Conservation (phyloP, 257 asterid genomes). For the Solanum chmielewskii region DNA sequence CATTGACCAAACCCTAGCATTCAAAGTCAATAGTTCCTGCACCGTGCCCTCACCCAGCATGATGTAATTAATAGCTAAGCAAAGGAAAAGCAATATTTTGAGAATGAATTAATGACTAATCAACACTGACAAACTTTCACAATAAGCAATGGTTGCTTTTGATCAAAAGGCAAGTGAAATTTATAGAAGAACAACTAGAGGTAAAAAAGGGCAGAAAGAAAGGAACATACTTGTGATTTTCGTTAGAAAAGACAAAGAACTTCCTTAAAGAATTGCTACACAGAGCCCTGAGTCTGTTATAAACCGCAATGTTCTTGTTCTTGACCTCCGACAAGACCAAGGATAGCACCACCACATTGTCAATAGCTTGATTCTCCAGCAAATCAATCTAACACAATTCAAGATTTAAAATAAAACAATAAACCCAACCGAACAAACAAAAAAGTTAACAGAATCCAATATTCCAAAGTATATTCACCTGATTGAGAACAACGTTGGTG, state of each 20-base stretch:
- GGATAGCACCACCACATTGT: constrained; percentile 82
- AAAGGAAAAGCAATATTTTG: background rate
- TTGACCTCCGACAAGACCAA: constrained; percentile 90
- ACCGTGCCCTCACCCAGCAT: background rate
- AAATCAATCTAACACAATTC: constrained; percentile 60
- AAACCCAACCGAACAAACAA: background rate
- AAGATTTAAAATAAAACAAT: background rate
- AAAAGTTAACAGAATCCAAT: background rate
- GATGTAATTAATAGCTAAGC: background rate
- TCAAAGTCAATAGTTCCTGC: background rate
- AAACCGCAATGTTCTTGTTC: constrained; percentile 65
- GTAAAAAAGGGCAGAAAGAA: background rate
- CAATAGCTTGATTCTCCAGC: constrained; percentile 82
- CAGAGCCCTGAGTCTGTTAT: constrained; percentile 79
- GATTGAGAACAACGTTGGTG: constrained; percentile 87
- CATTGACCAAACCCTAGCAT: background rate
- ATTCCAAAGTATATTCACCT: constrained; percentile 15
- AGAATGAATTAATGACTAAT: background rate
- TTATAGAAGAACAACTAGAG: background rate
- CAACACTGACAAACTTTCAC: background rate
- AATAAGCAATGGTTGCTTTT: background rate
- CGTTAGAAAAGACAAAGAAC: constrained; percentile 86
- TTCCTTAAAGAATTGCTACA: constrained; percentile 59
- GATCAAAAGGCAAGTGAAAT: background rate
- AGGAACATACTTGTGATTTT: constrained; percentile 70